Evolutionary conservation across 345 rosid species (phyloP).

Genomic region (Rhizophora apiculata): DNA sequence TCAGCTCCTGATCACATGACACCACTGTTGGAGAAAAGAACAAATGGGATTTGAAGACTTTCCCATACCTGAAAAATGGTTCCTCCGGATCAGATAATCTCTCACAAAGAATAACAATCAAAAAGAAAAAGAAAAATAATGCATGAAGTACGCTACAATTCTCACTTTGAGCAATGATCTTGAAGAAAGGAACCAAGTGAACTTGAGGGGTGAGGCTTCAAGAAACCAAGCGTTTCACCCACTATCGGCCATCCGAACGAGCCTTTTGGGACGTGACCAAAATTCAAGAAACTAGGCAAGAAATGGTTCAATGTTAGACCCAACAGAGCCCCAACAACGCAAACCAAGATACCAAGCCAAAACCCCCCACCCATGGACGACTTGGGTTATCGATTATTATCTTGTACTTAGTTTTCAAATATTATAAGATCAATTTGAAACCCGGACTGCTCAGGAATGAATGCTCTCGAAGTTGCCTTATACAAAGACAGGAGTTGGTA

Average conservation of each 20-base stretch:
- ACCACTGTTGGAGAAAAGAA: slow-evolving; percentile 27
- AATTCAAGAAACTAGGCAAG: slow-evolving; percentile 32
- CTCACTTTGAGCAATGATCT: slow-evolving; percentile 44
- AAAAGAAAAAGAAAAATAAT: no score
- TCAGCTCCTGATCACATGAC: slow-evolving; percentile 22
- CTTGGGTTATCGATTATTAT: not conserved
- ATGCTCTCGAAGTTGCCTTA: slow-evolving; percentile 15
- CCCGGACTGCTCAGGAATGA: not conserved
- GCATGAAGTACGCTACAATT: no score
- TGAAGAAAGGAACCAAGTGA: slow-evolving; percentile 46
- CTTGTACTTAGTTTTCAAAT: not conserved
- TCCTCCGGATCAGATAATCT: not conserved
- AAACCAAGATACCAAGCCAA: slow-evolving; percentile 29
- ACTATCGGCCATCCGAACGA: slow-evolving; percentile 57
- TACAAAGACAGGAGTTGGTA: slow-evolving; percentile 11
- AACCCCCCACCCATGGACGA: slow-evolving; percentile 28
- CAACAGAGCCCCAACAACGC: slow-evolving; percentile 17
- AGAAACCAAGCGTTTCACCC: slow-evolving; percentile 54
- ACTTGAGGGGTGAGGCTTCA: slow-evolving; percentile 49
- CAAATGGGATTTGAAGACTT: slow-evolving; percentile 26
- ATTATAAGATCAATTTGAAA: not conserved
- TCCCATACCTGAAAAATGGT: slow-evolving; percentile 21
- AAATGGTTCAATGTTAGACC: slow-evolving; percentile 33
- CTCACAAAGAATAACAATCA: not conserved
- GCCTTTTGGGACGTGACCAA: slow-evolving; percentile 38